Evolutionary conservation across 257 asterid genomes (phyloP), one percentile per base, ranked within the genome.

Genomic region (Nemophila menziesii): DNA sequence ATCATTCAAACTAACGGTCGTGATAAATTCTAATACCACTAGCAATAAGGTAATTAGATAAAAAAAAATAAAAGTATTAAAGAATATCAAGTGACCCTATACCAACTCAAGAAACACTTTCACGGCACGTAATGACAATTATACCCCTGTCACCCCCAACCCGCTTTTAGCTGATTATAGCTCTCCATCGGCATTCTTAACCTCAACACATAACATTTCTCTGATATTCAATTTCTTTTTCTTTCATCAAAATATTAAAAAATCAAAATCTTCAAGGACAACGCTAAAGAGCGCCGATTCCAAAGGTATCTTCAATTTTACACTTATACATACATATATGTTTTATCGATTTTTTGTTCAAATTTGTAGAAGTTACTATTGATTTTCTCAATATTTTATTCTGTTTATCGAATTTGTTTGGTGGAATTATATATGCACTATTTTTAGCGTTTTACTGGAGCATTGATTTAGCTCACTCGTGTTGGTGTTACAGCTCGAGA

Each of bases 91-190:
- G 37, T 1, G 11, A 2, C 17, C 15, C 47, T 15, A 27, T 13
- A 16, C 16, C 38, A 37, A n/a, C 20, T 8, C 22, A 37, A 15
- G 46, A 39, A 52, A 29, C 54, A 56, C 67, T 73, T 63, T 12
- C 44, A 73, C 70, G 67, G 62, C 72, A 66, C 73, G 79, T 42
- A 80, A 69, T 65, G 67, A 62, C 85, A 20, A 62, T 4, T 58
- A 49, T 37, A 61, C 58, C 85, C 87, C 59, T 62, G 68, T 21
- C 58, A 38, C 37, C 45, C 44, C 65, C n/a, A n/a, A 47, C 71
- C 51, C 40, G 57, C 18, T 11, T 34, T 11, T 26, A 37, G 45
- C 43, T 44, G 36, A 29, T 10, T 29, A 29, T 3, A 29, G 36
- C 3, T 29, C 36, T 29, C 5, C 36, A 29, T 5, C 22, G 5